Base-by-base conservation (phyloP, 805 yeast genomes). In the Metschnikowia gruessii region DNA sequence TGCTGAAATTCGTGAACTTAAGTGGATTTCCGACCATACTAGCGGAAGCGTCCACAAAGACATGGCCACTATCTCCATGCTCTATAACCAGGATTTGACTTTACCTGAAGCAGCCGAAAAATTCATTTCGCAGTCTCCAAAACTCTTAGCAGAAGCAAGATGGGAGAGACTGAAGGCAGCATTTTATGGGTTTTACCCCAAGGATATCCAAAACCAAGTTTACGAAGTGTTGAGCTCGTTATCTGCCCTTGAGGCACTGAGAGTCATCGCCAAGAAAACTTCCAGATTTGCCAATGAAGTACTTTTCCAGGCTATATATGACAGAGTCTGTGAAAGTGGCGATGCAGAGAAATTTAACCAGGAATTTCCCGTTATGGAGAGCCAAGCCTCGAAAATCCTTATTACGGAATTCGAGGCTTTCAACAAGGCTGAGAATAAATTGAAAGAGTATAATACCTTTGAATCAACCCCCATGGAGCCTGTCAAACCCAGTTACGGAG, bases 11-110 rank as follows among this genome's bases (percentile, higher is more conserved):
- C 24, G 22, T 2, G 24, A 15, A 7, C 38, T 40, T 16, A 32
- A 32, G 24, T 40, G 38, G 43, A 33, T 40, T 24, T 15, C 22
- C 4, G 38, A 40, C 13, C 37, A 40, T 15, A 40, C 43, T 7
- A 33, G 38, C n/a, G 43, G 43, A 4, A 18, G 24, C 6, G 31
- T 33, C 15, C 43, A 33, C 31, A 16, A 19, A 21, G 43, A 40
- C n/a, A 40, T 40, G 21, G 4, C 36, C 8, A 40, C 43, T 6
- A 31, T 40, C 15, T 40, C 43, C 11, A 40, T 40, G 37, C 22
- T 40, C 15, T 40, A 40, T 18, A 40, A 40, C 21, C 37, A 40
- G 31, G 30, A 40, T 26, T 31, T 21, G 28, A 15, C 8, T 12
- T 40, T 40, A n/a, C 43, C 43, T 7, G 30, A 30, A 31, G 37